These are phyloP conservation scores for Polyplosphaeria fusca DNA, from an alignment of 495 filamentous ascomycete genomes.

Conservation along the genomic window DNA sequence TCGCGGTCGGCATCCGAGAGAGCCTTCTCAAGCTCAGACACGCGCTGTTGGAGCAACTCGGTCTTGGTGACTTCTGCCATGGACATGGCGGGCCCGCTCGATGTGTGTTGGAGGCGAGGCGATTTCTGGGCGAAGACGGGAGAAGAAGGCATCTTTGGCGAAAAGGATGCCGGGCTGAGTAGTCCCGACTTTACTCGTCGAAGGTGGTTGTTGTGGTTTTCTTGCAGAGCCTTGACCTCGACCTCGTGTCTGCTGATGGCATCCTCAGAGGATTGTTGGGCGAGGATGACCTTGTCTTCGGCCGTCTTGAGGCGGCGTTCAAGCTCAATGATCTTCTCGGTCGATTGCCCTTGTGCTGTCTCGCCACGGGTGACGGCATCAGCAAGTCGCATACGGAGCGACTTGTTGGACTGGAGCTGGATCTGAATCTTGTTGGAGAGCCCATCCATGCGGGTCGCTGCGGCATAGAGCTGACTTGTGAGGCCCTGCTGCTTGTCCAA, in stretches of 20 bases:
- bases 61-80: conserved; percentile 66
- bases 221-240: conserved; percentile 69
- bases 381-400: conserved; percentile 74
- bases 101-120: conserved; percentile 59
- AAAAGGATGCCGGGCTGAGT: conserved; percentile 18
- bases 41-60: conserved; percentile 66
- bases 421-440: conserved; percentile 70
- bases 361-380: conserved; percentile 85
- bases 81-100: conserved; percentile 52
- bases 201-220: conserved; percentile 74
- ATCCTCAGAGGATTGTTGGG: conserved; percentile 85
- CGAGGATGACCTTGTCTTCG: conserved; percentile 78
- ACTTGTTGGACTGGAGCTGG: conserved; percentile 72
- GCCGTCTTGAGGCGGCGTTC: conserved; percentile 73
- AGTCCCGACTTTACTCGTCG: conserved; percentile 62
- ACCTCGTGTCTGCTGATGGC: conserved; percentile 79
- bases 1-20: conserved; percentile 79
- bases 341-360: conserved; percentile 73
- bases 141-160: conserved; percentile 55
- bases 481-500: conserved; percentile 61
- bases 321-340: conserved; percentile 74
- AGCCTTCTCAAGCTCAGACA: conserved; percentile 75
- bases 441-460: conserved; percentile 71
- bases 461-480: conserved; percentile 62
- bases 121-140: conserved; percentile 61